Evolutionary conservation across 768 basidiomycete genomes (phyloP), one percentile per base, ranked within the genome.

Genomic region (Suillus variegatus): DNA sequence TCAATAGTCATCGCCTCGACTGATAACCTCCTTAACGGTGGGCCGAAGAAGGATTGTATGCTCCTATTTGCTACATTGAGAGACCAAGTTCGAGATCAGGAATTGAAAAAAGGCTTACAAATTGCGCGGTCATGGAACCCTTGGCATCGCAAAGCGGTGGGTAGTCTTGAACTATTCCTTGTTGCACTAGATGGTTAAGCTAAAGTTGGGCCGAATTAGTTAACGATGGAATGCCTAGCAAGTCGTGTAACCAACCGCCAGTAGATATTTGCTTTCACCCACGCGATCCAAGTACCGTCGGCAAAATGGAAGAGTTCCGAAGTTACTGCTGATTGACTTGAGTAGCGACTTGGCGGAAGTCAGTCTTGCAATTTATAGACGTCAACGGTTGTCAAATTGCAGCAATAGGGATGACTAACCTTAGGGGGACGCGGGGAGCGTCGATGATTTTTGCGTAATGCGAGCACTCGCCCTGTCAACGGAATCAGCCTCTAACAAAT

Each of bases 251-350:
- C 86, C 65, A 64, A 97, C 94, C 64, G 93, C 97, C 47, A 98
- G 81, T 22, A 99, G 81, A 76, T 99, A 97, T 77, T 91, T 94
- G 80, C 86, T 94, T 81, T 98, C 95, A 16, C 97, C 97, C 6
- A 83, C 80, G 32, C 96, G 88, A 73, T 99, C 97, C 22, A 99
- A 86, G 77, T 99, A 99, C 67, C 97, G 84, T 70, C 96, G 86
- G 77, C 97, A 98, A 78, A 93, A 99, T 4, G 97, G 96, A 66
- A 99, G 78, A 13, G 97, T 97, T 36, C 95, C 96, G 75, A 99
- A 99, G 77, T 93, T 91, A 76, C 86, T 91, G 72, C 93, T 91
- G 76, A 99, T 98, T 6, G 89, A 87, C 70, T 89, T 91, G 38
- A 99, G 82, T 22, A 99, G 79, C 6, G 90, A 85, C 76, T 94